Percentiles rank a stretch among this genome's conserved stretches.
Evolutionary conservation across 768 basidiomycete genomes (phyloP).

Genomic region (Termitomyces sp.): DNA sequence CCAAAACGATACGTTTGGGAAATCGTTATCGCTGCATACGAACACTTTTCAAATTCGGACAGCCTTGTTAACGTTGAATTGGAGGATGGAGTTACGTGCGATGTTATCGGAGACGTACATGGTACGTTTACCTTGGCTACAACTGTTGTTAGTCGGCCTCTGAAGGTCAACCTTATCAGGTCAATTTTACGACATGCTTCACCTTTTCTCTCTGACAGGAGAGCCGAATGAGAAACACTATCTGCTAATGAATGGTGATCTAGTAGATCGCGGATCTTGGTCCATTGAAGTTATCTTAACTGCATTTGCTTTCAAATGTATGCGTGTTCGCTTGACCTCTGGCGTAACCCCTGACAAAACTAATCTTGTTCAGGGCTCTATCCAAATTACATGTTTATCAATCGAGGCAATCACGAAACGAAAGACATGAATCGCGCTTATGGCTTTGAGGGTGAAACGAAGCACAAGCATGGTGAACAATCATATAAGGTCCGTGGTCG

Average conservation of each 20-base stretch:
- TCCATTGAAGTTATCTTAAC: slow-evolving; percentile 89
- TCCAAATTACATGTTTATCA: slow-evolving; percentile 85
- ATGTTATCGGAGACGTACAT: slow-evolving; percentile 96
- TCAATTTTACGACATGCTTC: slow-evolving; percentile 92
- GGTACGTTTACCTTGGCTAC: slow-evolving; percentile 36
- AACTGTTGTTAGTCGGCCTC: neutral
- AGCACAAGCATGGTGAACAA: slow-evolving; percentile 94
- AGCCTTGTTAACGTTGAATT: slow-evolving; percentile 76
- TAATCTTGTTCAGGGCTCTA: slow-evolving; percentile 64
- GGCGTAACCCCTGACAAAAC: neutral
- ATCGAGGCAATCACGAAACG: slow-evolving; percentile 95
- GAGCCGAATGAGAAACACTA: slow-evolving; percentile 82
- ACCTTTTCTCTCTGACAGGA: slow-evolving; percentile 83
- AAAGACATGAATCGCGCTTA: slow-evolving; percentile 96
- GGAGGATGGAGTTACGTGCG: slow-evolving; percentile 73
- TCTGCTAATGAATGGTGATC: slow-evolving; percentile 89
- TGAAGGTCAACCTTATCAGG: slow-evolving; percentile 36
- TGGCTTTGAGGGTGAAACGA: slow-evolving; percentile 94
- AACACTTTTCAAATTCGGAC: slow-evolving; percentile 68
- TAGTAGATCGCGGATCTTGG: slow-evolving; percentile 97
- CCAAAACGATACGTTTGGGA: slow-evolving; percentile 93
- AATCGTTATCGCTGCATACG: slow-evolving; percentile 84
- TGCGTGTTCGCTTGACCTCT: slow-evolving; percentile 14
- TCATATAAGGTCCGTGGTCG: slow-evolving; percentile 69
- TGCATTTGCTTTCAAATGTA: slow-evolving; percentile 94